Evolutionary conservation across 2,329 filamentous ascomycete genomes (phyloP).

Genomic region (Exophiala dermatitidis): DNA sequence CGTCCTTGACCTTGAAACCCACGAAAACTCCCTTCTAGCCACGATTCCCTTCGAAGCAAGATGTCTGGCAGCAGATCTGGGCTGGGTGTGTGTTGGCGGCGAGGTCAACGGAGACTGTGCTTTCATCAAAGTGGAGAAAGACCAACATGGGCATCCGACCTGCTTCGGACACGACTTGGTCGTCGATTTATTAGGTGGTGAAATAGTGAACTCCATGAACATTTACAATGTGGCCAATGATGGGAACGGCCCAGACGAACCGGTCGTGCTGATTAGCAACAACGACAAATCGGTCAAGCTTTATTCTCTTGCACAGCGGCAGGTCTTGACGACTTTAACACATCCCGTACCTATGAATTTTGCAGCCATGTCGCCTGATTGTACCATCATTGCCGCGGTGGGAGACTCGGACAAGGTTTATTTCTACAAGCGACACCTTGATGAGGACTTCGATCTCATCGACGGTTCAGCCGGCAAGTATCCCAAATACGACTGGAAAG

Average conservation of each 20-base stretch:
- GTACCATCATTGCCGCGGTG: slow-evolving; percentile 69
- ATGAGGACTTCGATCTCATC: slow-evolving; percentile 21
- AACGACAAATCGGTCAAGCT: slow-evolving; percentile 85
- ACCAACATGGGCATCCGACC: slow-evolving; percentile 35
- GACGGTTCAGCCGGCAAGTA: slow-evolving; percentile 29
- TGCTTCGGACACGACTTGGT: slow-evolving; percentile 31
- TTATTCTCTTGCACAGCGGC: slow-evolving; percentile 64
- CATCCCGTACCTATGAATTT: slow-evolving; percentile 88
- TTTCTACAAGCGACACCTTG: slow-evolving; percentile 56
- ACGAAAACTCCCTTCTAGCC: slow-evolving; percentile 63
- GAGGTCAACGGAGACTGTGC: slow-evolving; percentile 77
- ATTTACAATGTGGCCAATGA: slow-evolving; percentile 50
- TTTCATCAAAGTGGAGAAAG: slow-evolving; percentile 57
- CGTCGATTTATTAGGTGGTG: slow-evolving; percentile 50
- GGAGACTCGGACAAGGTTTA: slow-evolving; percentile 83
- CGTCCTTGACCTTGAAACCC: slow-evolving; percentile 58
- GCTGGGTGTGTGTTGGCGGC: slow-evolving; percentile 86
- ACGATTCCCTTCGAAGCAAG: slow-evolving; percentile 65
- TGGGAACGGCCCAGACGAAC: slow-evolving; percentile 45
- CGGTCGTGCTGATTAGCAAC: slow-evolving; percentile 62
- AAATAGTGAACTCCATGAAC: slow-evolving; percentile 61
- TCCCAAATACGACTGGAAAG: slow-evolving; percentile 37
- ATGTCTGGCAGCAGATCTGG: slow-evolving; percentile 77
- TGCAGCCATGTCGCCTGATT: slow-evolving; percentile 86
- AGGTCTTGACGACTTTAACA: slow-evolving; percentile 61